Evolutionary conservation across 1,139 yeast genomes (phyloP).

Genomic region (Meyerozyma guilliermondii): DNA sequence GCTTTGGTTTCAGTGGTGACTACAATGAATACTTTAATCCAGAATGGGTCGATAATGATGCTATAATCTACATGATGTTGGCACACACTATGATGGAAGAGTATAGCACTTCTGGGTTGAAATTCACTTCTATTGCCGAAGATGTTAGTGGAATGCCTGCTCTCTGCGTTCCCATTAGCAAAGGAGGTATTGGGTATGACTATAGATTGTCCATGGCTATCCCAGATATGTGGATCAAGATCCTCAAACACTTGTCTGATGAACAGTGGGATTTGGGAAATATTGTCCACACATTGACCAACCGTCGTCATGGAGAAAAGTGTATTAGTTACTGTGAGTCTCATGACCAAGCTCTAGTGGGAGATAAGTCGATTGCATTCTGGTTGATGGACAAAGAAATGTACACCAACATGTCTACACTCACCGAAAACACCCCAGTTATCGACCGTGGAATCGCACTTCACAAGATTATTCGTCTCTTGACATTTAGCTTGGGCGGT

Average conservation of each 20-base stretch:
- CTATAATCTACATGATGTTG: slow-evolving; percentile 77
- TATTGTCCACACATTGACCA: slow-evolving; percentile 77
- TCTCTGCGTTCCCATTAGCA: slow-evolving; percentile 63
- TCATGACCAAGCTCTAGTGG: slow-evolving; percentile 96
- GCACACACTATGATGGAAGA: slow-evolving; percentile 73
- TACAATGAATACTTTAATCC: slow-evolving; percentile 86
- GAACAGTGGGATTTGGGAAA: slow-evolving; percentile 89
- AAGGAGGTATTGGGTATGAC: slow-evolving; percentile 92
- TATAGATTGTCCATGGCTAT: slow-evolving; percentile 94
- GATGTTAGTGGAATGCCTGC: slow-evolving; percentile 99
- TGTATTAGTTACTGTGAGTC: slow-evolving; percentile 93
- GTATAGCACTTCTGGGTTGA: slow-evolving; percentile 35
- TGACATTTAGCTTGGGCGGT: slow-evolving; percentile 89
- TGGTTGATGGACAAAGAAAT: slow-evolving; percentile 99
- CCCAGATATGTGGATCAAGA: slow-evolving; percentile 98
- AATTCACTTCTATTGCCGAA: slow-evolving; percentile 82
- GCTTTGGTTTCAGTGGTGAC: slow-evolving; percentile 86
- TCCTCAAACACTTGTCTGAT: slow-evolving; percentile 75
- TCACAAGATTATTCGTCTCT: slow-evolving; percentile 82
- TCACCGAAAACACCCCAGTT: slow-evolving; percentile 68
- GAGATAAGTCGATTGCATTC: slow-evolving; percentile 93
- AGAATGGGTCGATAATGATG: slow-evolving; percentile 81
- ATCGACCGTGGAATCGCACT: slow-evolving; percentile 86
- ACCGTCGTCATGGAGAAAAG: slow-evolving; percentile 83
- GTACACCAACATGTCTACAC: slow-evolving; percentile 90